Conservation (phyloP, 1,139 yeast genomes). For the Candida albicans region DNA sequence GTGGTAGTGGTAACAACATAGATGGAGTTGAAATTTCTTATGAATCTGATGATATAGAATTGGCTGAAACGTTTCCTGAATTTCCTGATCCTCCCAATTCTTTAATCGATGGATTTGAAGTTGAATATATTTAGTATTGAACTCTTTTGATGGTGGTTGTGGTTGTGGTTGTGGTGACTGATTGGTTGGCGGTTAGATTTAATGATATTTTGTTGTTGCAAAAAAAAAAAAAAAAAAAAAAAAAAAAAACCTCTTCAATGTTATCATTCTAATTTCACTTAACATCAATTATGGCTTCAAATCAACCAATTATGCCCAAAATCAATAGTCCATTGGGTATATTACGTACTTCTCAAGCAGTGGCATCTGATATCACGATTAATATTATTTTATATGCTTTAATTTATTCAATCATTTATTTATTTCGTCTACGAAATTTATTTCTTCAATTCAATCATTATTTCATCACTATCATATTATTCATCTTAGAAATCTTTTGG, state of each 20-base stretch:
- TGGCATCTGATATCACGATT: conserved; percentile 9
- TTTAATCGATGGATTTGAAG: conserved; percentile 10
- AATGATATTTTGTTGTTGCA: conserved; percentile 6
- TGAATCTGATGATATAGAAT: conserved; percentile 4
- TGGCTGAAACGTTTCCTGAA: conserved; percentile 6
- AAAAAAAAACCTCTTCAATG: too few relatives aligned
- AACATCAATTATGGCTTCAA: conserved; percentile 1
- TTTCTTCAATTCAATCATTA: conserved; percentile 3
- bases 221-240: conserved; percentile 4
- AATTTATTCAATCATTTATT: conserved; percentile 6
- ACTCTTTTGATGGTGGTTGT: conserved; percentile 6
- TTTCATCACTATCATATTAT: conserved; percentile 1
- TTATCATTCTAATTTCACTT: neutral
- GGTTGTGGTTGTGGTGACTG: neutral
- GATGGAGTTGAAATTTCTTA: conserved; percentile 4
- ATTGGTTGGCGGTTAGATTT: neutral
- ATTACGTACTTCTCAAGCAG: conserved; percentile 7
- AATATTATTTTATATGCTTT: conserved; percentile 9
- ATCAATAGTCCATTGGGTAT: conserved; percentile 7
- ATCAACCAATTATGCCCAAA: conserved; percentile 4
- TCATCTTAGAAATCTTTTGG: conserved; percentile 5
- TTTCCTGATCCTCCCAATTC: neutral
- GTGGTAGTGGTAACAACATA: neutral
- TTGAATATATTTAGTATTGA: conserved; percentile 3
- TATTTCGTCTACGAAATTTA: conserved; percentile 9